These are phyloP conservation scores for Linum tenue DNA, from an alignment of 345 rosid species.

Conservation along the genomic window DNA sequence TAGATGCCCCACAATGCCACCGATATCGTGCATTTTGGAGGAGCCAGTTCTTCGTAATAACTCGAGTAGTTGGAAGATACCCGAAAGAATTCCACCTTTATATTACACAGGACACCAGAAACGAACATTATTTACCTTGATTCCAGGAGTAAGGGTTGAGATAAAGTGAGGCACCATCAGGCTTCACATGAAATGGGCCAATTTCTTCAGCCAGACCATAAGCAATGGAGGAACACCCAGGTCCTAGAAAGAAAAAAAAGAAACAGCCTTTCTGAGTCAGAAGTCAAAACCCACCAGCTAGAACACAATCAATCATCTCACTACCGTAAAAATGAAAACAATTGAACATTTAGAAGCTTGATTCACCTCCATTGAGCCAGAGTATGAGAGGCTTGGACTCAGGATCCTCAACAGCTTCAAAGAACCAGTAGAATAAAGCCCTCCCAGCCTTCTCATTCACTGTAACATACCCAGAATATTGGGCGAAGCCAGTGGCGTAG, in stretches of 20 bases:
- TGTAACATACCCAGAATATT: constrained; percentile 63
- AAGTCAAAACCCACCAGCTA: not conserved
- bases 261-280: not conserved
- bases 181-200: constrained; percentile 74
- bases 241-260: constrained; percentile 40
- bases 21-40: too few relatives aligned
- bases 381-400: constrained; percentile 78
- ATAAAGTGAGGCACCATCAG: constrained; percentile 73
- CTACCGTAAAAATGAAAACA: not conserved
- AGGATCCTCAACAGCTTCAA: constrained; percentile 69
- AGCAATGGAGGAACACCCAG: constrained; percentile 92
- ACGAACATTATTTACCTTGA: constrained; percentile 38
- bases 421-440: constrained; percentile 80
- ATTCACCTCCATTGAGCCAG: constrained; percentile 52
- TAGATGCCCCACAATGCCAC: too few relatives aligned
- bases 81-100: too few relatives aligned
- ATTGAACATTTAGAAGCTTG: not conserved
- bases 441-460: constrained; percentile 57
- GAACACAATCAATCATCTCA: not conserved
- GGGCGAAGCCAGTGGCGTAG: too few relatives aligned
- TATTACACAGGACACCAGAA: too few relatives aligned
- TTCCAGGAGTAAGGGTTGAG: constrained; percentile 89
- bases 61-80: too few relatives aligned
- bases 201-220: constrained; percentile 87
- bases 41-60: too few relatives aligned